These are phyloP conservation scores for Phialemoniopsis sp. DNA, from an alignment of 2,329 filamentous ascomycete species.

Conservation along the genomic window DNA sequence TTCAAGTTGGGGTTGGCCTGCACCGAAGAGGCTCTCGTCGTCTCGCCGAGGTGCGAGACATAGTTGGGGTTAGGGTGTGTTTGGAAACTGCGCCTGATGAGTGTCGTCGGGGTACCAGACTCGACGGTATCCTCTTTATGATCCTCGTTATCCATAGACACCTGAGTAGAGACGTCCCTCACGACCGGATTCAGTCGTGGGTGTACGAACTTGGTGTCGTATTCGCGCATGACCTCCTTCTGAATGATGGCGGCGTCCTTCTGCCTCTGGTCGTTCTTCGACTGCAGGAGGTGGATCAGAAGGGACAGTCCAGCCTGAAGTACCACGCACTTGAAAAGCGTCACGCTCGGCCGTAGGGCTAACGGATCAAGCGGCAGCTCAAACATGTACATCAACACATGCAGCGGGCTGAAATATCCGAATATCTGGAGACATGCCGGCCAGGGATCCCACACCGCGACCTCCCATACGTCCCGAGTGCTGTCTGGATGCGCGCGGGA, in stretches of 20 bases:
- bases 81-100: slow-evolving; percentile 72
- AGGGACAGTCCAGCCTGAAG: slow-evolving; percentile 70
- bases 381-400: slow-evolving; percentile 86
- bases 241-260: slow-evolving; percentile 84
- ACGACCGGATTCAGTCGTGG: slow-evolving; percentile 81
- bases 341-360: slow-evolving; percentile 80
- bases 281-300: slow-evolving; percentile 71
- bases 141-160: slow-evolving; percentile 44
- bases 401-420: slow-evolving; percentile 88
- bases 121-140: slow-evolving; percentile 39
- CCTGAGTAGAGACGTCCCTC: slow-evolving; percentile 75
- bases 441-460: slow-evolving; percentile 89
- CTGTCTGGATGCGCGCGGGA: slow-evolving; percentile 80
- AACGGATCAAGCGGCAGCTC: slow-evolving; percentile 74
- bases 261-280: slow-evolving; percentile 74
- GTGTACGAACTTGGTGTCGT: slow-evolving; percentile 93
- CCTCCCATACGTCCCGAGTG: slow-evolving; percentile 86
- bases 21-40: slow-evolving; percentile 25
- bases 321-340: slow-evolving; percentile 77
- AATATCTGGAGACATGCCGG: slow-evolving; percentile 79
- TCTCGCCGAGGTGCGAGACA: slow-evolving; percentile 67
- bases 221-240: slow-evolving; percentile 90
- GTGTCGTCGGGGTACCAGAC: slow-evolving; percentile 50
- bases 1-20: slow-evolving; percentile 30
- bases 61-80: slow-evolving; percentile 84